Percentiles rank a stretch among this genome's conserved stretches.
Conservation (phyloP, 2,329 filamentous ascomycete species). For the Pyrenophora teres region DNA sequence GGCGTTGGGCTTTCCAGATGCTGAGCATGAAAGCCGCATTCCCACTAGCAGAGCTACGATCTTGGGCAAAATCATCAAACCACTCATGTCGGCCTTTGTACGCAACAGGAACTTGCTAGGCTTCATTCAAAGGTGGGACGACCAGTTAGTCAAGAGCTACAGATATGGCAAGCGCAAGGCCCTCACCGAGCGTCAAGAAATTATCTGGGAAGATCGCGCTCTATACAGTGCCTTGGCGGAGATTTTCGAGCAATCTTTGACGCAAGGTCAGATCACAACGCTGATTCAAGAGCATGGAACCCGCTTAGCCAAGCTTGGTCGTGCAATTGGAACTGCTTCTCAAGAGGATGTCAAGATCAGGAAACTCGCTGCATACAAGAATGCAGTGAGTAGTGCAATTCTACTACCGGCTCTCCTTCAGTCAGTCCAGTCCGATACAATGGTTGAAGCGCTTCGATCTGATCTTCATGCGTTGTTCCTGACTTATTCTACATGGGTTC, state of each 20-base stretch:
- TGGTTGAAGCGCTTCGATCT: slow-evolving; percentile 23
- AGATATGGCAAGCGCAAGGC: slow-evolving; percentile 22
- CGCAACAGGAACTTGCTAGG: slow-evolving; percentile 42
- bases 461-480: slow-evolving; percentile 31
- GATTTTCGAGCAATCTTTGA: slow-evolving; percentile 41
- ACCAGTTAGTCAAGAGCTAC: slow-evolving; percentile 33
- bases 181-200: slow-evolving; percentile 19
- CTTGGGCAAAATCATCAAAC: slow-evolving; percentile 31
- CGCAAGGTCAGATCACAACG: slow-evolving; percentile 36
- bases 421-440: slow-evolving; percentile 33
- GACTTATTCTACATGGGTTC: slow-evolving; percentile 28
- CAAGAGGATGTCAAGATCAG: slow-evolving; percentile 23
- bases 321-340: slow-evolving; percentile 14
- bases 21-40: not conserved
- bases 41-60: slow-evolving; percentile 5
- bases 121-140: slow-evolving; percentile 44
- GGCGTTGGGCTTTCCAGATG: slow-evolving; percentile 12
- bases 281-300: slow-evolving; percentile 36
- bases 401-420: slow-evolving; percentile 36
- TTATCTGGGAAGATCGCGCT: slow-evolving; percentile 40
- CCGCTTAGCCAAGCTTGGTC: slow-evolving; percentile 24
- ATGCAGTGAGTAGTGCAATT: slow-evolving; percentile 34
- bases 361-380: slow-evolving; percentile 27
- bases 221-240: slow-evolving; percentile 29
- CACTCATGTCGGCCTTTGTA: slow-evolving; percentile 42